Evolutionary conservation across 208 protist genomes (phyloP), one percentile per base, ranked within the genome.

Genomic region (Novymonas esmeraldas): DNA sequence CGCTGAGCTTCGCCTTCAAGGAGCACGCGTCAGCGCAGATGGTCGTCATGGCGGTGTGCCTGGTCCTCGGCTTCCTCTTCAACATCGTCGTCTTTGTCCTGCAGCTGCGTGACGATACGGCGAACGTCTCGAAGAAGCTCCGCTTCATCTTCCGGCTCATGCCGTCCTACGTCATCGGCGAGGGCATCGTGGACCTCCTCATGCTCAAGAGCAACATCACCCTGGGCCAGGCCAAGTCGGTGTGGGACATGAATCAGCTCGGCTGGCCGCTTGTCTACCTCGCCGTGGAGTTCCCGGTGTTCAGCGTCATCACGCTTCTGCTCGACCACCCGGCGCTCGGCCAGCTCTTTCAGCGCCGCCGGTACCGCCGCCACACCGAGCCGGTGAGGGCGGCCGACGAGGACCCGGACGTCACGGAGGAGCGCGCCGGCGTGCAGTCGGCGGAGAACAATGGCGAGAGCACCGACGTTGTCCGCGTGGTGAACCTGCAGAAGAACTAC

Each of bases 1-100:
- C 44, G 2, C 18, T 84, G 26, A 83, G 67, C 55, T 88, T 91
- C 56, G n/a, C 76, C 38, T 88, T 89, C 64, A 65, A 22, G 24
- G 64, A 79, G 24, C 71, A 91, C 78, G 50, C 85, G 31, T 75
- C 69, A 13, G 82, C 82, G 6, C 76, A 89, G 51, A 73, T 66
- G 13, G 64, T 73, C 1, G 61, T 78, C 14, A 78, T 91, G 78
- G 36, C 52, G 0, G 55, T 79, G 1, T 76, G 67, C 61, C 78
- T 89, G 33, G 31, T 87, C 26, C 29, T 61, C 0, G 85, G 85
- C 6, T 84, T 89, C 18, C 34, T 89, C 2, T 42, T 85, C 2
- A 46, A 78, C n/a, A 44, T 90, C 14, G 13, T 61, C 20, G 64
- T 87, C 28, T 70, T 67, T n/a, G 48, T 88, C 18, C 59, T 90